Percentiles rank a stretch among this genome's conserved stretches.
phyloP scores from a whole-genome alignment of 1,139 yeast genomes.

The Geotrichum phurueaensis region DNA sequence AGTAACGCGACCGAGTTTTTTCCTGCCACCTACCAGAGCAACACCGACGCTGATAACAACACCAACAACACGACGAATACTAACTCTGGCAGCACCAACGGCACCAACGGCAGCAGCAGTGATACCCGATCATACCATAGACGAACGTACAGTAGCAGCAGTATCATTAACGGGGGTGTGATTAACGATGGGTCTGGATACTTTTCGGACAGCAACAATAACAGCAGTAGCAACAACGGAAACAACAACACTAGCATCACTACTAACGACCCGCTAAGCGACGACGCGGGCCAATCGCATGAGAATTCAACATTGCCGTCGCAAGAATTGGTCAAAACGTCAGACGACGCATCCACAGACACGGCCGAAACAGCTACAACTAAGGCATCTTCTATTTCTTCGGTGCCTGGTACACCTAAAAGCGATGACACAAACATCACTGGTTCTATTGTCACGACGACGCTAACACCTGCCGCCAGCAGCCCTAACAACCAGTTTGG shows the following conservation, averaged over 20 bases:
- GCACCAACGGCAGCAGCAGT: not conserved
- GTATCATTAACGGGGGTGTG: slow-evolving; percentile 16
- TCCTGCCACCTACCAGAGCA: slow-evolving; percentile 3
- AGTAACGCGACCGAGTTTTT: not conserved
- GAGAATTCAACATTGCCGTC: not conserved
- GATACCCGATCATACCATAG: slow-evolving; percentile 14
- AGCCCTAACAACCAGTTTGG: slow-evolving; percentile 1
- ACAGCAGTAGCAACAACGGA: not conserved
- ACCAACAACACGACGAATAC: not conserved
- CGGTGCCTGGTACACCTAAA: not conserved
- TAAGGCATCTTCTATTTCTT: not conserved
- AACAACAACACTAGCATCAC: not conserved
- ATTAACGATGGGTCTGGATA: slow-evolving; percentile 6
- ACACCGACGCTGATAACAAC: not conserved
- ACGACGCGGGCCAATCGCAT: not conserved
- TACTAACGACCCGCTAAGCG: not conserved
- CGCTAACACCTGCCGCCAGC: slow-evolving; percentile 1
- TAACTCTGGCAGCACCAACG: not conserved
- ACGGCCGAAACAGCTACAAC: not conserved
- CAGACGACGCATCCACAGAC: slow-evolving; percentile 1
- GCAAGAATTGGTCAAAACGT: not conserved
- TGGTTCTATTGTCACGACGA: not conserved
- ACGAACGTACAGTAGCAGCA: slow-evolving; percentile 14
- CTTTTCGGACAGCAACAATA: slow-evolving; percentile 2
- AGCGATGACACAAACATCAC: not conserved